Evolutionary conservation across 176 grass and related monocot species (phyloP).

Genomic region (Alopecurus myosuroides): DNA sequence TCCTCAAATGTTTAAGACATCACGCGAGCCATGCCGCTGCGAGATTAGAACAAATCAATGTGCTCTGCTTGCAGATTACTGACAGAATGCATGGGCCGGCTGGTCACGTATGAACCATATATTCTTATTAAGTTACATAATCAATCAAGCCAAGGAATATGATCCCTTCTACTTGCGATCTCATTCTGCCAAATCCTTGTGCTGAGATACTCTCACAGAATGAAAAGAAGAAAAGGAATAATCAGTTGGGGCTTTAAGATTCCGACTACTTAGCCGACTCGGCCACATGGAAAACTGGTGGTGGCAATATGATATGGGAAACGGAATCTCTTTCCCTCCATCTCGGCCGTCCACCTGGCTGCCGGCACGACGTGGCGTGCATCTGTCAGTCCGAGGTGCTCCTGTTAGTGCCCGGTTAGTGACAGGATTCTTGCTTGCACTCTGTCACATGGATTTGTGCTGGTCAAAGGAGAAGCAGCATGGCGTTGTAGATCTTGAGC

Average conservation of each 20-base stretch:
- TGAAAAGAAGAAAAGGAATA: neutral
- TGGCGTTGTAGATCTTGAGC: conserved; percentile 26
- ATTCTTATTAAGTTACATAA: neutral
- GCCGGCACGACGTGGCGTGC: neutral
- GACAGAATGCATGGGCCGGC: conserved; percentile 35
- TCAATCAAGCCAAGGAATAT: neutral
- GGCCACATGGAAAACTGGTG: conserved; percentile 15
- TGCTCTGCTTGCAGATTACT: conserved; percentile 3
- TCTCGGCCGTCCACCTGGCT: conserved; percentile 13
- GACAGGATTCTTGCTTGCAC: neutral
- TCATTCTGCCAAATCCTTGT: conserved; percentile 16
- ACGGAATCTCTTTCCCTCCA: conserved; percentile 6
- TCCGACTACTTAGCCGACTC: conserved; percentile 23
- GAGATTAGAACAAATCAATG: conserved; percentile 14
- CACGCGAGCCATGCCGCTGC: conserved; percentile 5
- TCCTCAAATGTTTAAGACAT: neutral
- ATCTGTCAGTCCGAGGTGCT: neutral
- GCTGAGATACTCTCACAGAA: neutral
- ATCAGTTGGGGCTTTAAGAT: conserved; percentile 28
- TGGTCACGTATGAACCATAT: neutral
- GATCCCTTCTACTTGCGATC: conserved; percentile 15
- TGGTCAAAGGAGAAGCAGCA: conserved; percentile 25
- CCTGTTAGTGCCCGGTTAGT: neutral
- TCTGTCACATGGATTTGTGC: conserved; percentile 38
- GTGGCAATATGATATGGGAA: neutral